Evolutionary conservation across 768 basidiomycete species (phyloP), one percentile per base, ranked within the genome.

Genomic region (Hirschioporus abietinus): DNA sequence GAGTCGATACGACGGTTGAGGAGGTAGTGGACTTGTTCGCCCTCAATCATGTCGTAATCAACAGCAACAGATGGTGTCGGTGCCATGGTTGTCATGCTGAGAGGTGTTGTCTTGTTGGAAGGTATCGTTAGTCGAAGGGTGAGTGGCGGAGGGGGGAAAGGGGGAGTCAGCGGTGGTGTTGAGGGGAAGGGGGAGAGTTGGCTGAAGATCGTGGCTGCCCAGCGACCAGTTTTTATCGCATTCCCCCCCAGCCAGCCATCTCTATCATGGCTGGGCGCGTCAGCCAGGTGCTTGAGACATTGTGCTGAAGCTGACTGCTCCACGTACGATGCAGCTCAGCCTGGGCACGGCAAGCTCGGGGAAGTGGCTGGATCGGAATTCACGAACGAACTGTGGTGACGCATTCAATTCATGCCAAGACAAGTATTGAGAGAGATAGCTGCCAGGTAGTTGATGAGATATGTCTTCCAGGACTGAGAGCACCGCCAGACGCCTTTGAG

Each of bases 1-100:
- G 82, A 77, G 76, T 86, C 84, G 71, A 93, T 80, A 64, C 74
- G 68, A 66, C 30, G 35, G 65, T 58, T 9, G 42, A 36, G 59
- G 64, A 58, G 60, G 57, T 23, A 66, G 63, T 27, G n/a, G 26
- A 58, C 35, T 27, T 61, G 52, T 34, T 64, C 23, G n/a, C 23
- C 65, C 35, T 34, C 57, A 34, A 60, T 57, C 23, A 42, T 23
- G 26, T 64, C 58, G 57, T 66, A 26, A n/a, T 59, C 65, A 10
- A 20, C 2, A 2, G 4, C 20, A 10, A 52, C 42, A 52, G 42
- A 52, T 6, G 20, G 12, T 3, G 20, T 20, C 42, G 42, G 42
- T 12, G 42, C 42, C 42, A 52, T 52, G 42, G 42, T 30, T 52
- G 42, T 52, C 42, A 12, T 3, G 20, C 12, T 15, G 42, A 52